Base-by-base conservation (phyloP, 164 flowering plant genomes). In the Santalum album region DNA sequence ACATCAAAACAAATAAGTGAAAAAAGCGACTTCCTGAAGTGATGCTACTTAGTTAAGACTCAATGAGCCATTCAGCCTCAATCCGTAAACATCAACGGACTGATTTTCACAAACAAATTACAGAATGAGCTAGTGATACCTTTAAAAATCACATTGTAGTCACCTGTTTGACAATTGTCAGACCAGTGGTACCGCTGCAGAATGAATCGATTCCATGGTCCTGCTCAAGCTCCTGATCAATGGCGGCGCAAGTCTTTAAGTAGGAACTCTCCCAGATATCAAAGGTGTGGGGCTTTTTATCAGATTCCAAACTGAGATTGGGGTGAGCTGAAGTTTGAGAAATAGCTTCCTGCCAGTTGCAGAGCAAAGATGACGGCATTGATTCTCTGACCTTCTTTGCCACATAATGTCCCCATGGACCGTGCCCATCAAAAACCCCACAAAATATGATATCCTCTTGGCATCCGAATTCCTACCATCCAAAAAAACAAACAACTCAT, bases 391-490 rank as follows among this genome's bases (percentile, higher is more conserved):
- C 77, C 46, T 24, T 65, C 61, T 74, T 83, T 43, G 81, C 64
- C 3, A 83, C 75, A 62, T 68, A 34, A 61, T 83, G 90, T 4
- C 90, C 90, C 86, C 85, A 81, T 17, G 74, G 77, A 14, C 90
- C 90, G 43, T 83, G 90, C 32, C 90, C 90, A 66, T 83, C 90
- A 61, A 83, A 83, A 7, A 80, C 57, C 47, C 84, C 86, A 59
- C 90, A 80, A 27, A 81, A 79, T 1, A 72, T 65, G 71, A 75
- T 69, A 66, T 83, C 90, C 36, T 68, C 76, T 68, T 12, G 16
- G 19, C 9, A 27, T 22, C 50, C 43, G 51, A 45, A 45, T 21
- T 22, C 49, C 49, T 45, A 45, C 25, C 19, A 21, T 6, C 24
- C 12, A 45, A 45, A 36, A 7, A 36, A 15, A 36, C 2, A 14